phyloP scores from a whole-genome alignment of 805 yeast species.

The Suhomyces sp. region DNA sequence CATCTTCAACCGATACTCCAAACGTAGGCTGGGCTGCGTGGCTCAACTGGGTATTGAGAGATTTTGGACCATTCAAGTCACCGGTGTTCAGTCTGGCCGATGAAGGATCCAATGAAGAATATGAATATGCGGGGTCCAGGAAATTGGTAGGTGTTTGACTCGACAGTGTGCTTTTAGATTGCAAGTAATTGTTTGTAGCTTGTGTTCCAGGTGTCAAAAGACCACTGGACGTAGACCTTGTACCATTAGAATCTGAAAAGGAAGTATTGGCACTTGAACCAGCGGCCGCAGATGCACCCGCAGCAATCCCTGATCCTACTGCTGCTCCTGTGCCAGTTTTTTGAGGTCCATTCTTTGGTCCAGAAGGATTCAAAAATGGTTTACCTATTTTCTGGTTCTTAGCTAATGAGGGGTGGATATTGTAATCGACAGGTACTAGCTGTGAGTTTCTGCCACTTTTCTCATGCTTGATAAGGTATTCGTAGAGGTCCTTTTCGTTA shows the following conservation, averaged over 20 bases:
- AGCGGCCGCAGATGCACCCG: too few relatives aligned
- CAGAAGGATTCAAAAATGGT: constrained; percentile 30
- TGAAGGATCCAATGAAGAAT: constrained; percentile 36
- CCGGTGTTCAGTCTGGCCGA: constrained; percentile 27
- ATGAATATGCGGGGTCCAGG: constrained; percentile 1
- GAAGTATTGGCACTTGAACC: background rate
- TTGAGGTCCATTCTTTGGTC: constrained; percentile 4
- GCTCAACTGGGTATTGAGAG: constrained; percentile 20
- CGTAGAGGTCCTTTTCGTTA: constrained; percentile 78
- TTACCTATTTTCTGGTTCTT: constrained; percentile 29
- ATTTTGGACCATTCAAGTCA: constrained; percentile 37
- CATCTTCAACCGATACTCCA: constrained; percentile 78
- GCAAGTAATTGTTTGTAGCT: background rate
- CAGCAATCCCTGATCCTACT: too few relatives aligned
- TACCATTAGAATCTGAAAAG: background rate
- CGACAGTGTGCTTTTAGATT: background rate
- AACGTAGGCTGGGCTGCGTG: constrained; percentile 51
- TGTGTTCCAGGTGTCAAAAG: too few relatives aligned
- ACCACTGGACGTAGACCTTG: constrained; percentile 1
- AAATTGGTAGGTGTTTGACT: background rate
- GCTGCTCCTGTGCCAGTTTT: background rate
- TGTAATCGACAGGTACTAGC: constrained; percentile 68
- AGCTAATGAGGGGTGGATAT: constrained; percentile 64
- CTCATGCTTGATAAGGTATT: constrained; percentile 54
- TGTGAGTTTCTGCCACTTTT: constrained; percentile 27